Base-by-base conservation (phyloP, 1,139 yeast species). In the Kluyveromyces sp. region DNA sequence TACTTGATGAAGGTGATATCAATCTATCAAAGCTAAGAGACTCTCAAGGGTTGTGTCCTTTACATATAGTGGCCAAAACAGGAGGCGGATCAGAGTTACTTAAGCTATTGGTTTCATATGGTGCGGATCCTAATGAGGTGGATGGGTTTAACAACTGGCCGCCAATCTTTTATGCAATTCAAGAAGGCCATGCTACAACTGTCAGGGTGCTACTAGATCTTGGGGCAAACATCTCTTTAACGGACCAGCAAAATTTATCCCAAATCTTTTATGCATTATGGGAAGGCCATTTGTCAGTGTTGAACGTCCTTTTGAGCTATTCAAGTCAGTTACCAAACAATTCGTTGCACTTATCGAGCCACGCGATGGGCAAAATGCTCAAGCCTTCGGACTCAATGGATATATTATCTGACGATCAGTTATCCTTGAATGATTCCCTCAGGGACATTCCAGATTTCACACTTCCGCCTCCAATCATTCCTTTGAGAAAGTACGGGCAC, bases 91-190 rank as follows among this genome's bases (percentile, higher is more conserved):
- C 72, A 50, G 69, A 78, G 43, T 69, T 89, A 34, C 79, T 89
- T 15, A 76, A 80, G 16, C 63, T 89, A 40, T 68, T 92, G 39
- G 76, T 84, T 6, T 68, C 75, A 20, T 74, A 81, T 51, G 94
- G 94, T 3, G 87, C 94, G 1, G 79, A 84, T 55, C 78, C 89
- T 6, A 85, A 92, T 61, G 81, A 77, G 47, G 61, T 80, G 11
- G 97, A 92, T 64, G 83, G 86, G 46, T 78, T 87, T 46, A 87
- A 88, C 59, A 84, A 83, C 54, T 92, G 97, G 97, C 81, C 96
- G 0, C 95, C 97, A 0, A 73, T 92, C 4, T 87, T 89, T 57
- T 89, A 92, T 62, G 86, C 96, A 11, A 92, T 92, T 0, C 78
- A 80, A 53, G 94, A 86, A 55, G 96, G 96, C 1, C 88, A 85